A percentile compares a stretch with the other conserved stretches of the same genome.
Evolutionary conservation across 202 grass and related monocot genomes (phyloP).

Genomic region (Schoenoplectus triqueter): DNA sequence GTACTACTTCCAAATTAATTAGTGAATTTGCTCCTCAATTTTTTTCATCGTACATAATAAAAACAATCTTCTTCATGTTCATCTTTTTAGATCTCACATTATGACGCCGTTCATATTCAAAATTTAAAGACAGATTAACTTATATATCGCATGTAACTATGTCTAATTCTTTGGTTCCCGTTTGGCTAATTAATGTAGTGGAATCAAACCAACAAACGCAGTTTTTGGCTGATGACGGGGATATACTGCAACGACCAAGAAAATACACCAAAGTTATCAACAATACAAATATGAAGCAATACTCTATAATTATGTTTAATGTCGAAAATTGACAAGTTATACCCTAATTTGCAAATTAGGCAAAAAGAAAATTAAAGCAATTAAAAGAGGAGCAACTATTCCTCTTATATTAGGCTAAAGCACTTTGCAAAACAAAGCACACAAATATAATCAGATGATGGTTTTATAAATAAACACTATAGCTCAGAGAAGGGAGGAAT

Average conservation of each 20-base stretch:
- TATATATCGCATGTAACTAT: too few species aligned
- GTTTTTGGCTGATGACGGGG: too few species aligned
- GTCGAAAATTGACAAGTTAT: background rate
- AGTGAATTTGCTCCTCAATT: too few species aligned
- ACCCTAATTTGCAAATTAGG: background rate
- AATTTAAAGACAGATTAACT: too few species aligned
- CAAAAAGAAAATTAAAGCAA: background rate
- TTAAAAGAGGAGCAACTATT: conserved; percentile 1
- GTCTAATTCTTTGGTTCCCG: too few species aligned
- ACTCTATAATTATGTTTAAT: conserved; percentile 19
- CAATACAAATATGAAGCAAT: background rate
- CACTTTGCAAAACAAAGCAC: conserved; percentile 27
- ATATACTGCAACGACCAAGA: background rate
- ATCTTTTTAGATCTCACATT: background rate
- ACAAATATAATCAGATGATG: conserved; percentile 29
- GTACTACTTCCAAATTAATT: background rate
- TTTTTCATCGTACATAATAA: background rate
- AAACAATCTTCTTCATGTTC: background rate
- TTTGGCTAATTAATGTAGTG: too few species aligned
- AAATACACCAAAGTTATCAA: background rate
- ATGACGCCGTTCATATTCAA: too few species aligned
- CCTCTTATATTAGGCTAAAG: background rate
- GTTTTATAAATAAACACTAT: conserved; percentile 28
- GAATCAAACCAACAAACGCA: too few species aligned
- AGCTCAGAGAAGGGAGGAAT: conserved; percentile 41